phyloP scores from a whole-genome alignment of 1,139 yeast species.

The Pichia sp. region DNA sequence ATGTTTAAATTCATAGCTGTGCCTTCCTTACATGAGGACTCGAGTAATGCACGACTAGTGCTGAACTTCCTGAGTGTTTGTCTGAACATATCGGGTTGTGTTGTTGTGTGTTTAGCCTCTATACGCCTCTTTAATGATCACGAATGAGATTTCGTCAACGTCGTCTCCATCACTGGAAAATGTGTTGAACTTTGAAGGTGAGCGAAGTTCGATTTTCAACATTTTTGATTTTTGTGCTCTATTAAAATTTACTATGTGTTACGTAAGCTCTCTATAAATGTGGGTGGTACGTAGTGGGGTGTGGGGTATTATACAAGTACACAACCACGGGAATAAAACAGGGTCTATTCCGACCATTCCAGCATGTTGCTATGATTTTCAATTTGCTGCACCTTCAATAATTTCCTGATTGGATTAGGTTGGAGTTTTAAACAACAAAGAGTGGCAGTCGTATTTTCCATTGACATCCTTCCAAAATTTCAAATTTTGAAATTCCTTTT shows the following conservation, averaged over 20 bases:
- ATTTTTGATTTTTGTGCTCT: not conserved
- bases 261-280: conserved; percentile 2
- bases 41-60: conserved; percentile 23
- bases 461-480: not conserved
- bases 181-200: not conserved
- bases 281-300: not conserved
- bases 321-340: conserved; percentile 1
- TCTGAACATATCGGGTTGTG: conserved; percentile 15
- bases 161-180: no score
- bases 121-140: not conserved
- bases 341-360: conserved; percentile 2
- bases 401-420: not conserved
- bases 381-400: no score
- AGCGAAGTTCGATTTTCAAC: not conserved
- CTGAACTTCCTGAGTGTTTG: conserved; percentile 22
- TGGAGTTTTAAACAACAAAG: not conserved
- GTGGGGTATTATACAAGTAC: no score
- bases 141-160: no score
- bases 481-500: not conserved
- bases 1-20: conserved; percentile 77
- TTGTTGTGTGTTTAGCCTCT: no score
- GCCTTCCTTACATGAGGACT: conserved; percentile 65
- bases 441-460: not conserved
- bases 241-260: not conserved
- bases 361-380: not conserved